Evolutionary conservation across 176 grass and related monocot genomes (phyloP).

Genomic region (Oryza rufipogon): DNA sequence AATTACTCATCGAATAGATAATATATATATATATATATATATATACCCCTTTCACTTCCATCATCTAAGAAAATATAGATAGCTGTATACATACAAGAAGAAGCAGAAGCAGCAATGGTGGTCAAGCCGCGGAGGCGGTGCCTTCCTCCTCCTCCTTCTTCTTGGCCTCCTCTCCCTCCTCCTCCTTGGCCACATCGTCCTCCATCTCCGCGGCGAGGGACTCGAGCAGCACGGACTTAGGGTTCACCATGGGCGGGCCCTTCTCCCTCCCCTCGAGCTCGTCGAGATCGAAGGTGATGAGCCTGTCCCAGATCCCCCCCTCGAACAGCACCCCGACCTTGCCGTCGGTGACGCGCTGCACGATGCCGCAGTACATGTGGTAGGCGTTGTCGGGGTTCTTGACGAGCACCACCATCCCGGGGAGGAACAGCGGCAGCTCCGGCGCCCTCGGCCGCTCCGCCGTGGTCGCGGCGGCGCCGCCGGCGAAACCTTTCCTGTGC

Average conservation of each 20-base stretch:
- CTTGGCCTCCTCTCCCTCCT: not conserved
- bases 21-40: too few species aligned
- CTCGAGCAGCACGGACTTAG: conserved; percentile 76
- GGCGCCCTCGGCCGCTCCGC: conserved; percentile 57
- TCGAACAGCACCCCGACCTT: conserved; percentile 87
- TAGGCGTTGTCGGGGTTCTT: conserved; percentile 81
- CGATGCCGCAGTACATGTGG: conserved; percentile 77
- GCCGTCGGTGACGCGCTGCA: conserved; percentile 87
- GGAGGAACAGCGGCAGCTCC: conserved; percentile 78
- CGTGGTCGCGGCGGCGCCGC: not conserved
- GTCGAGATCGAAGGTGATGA: conserved; percentile 72
- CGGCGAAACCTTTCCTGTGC: not conserved
- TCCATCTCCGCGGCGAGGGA: not conserved
- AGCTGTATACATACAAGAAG: conserved; percentile 13
- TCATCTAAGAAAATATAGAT: not conserved
- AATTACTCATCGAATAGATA: not conserved
- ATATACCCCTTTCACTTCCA: not conserved
- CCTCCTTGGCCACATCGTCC: not conserved
- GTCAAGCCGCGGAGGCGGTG: not conserved
- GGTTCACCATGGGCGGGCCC: conserved; percentile 91
- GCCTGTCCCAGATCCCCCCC: conserved; percentile 86
- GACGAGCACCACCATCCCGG: conserved; percentile 84
- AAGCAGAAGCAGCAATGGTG: not conserved
- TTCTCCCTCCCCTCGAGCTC: conserved; percentile 88
- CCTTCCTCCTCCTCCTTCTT: conserved; percentile 15